Evolutionary conservation across 345 rosid species (phyloP), one percentile per base, ranked within the genome.

Genomic region (Zanthoxylum bungeanum): DNA sequence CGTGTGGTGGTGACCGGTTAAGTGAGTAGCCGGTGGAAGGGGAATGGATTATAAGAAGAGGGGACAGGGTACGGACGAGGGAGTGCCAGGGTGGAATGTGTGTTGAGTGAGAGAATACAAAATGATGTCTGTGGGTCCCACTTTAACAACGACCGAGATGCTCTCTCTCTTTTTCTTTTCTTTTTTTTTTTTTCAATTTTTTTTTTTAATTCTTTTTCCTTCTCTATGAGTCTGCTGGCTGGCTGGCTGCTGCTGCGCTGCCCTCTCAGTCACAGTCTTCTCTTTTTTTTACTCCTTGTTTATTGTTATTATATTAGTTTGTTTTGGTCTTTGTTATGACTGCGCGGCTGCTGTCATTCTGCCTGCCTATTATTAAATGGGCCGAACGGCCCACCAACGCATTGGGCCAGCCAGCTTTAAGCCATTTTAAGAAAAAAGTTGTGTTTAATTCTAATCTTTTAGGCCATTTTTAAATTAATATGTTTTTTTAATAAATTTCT

Each of bases 1-100:
- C 87, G 86, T 83, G 90, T 67, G 80, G 80, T 55, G 81, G 19
- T 24, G 42, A 66, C 90, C 49, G 86, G 89, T 49, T 61, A 81
- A 73, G 21, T 25, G 25, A 84, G 92, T 81, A 71, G 81, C 89
- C 58, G 85, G 91, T 64, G 51, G 77, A 64, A 16, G 25, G 72
- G 59, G 39, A 44, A 64, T 60, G 79, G 72, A 73, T 70, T 66
- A 34, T 46, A 34, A 33, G 39, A 9, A 33, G 50, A 4, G 65
- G 22, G 59, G 77, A 64, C 75, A 60, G 69, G 68, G 83, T 68
- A 65, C 77, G 81, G 88, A 81, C 67, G 76, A 68, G 68, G 40
- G 77, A 62, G 31, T 52, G 89, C 76, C 89, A 81, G 86, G 84
- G 75, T 82, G 86, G 86, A 77, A 63, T 42, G 31, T 73, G 56